Evolutionary conservation across 2,329 filamentous ascomycete species (phyloP).

Genomic region (Chaetomiaceae sp.): DNA sequence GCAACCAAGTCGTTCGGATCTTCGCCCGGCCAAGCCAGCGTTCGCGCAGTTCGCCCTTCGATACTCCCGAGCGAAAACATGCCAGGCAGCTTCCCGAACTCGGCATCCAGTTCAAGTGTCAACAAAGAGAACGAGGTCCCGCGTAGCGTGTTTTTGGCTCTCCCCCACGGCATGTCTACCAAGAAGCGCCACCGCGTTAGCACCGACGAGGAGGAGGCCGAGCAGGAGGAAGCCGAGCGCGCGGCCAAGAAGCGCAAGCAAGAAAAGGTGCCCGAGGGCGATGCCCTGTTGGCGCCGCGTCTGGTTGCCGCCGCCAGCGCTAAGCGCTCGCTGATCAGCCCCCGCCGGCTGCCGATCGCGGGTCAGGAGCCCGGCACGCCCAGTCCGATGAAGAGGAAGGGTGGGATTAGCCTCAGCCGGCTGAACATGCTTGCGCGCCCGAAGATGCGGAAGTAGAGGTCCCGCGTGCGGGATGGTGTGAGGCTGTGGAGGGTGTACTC

Average conservation of each 20-base stretch:
- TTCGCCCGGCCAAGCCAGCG: constrained; percentile 54
- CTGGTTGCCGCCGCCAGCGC: constrained; percentile 29
- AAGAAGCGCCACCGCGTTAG: constrained; percentile 61
- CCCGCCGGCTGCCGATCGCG: constrained; percentile 28
- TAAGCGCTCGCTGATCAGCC: constrained; percentile 21
- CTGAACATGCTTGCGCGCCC: constrained; percentile 59
- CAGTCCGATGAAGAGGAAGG: constrained; percentile 51
- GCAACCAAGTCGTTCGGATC: constrained; percentile 52
- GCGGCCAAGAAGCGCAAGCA: constrained; percentile 57
- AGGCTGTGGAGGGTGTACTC: background rate
- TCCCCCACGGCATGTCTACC: constrained; percentile 59
- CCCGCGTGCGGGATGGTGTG: background rate
- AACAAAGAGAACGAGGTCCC: constrained; percentile 53
- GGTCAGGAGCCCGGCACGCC: constrained; percentile 28
- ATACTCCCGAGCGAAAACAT: constrained; percentile 42
- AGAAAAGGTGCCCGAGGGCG: constrained; percentile 45
- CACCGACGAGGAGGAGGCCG: constrained; percentile 53
- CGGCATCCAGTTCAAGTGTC: constrained; percentile 24
- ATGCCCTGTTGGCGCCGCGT: constrained; percentile 50
- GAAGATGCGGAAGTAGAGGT: constrained; percentile 45
- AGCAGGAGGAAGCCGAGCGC: constrained; percentile 44
- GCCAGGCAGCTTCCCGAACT: constrained; percentile 51
- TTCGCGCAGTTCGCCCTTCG: constrained; percentile 57
- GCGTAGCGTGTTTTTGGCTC: constrained; percentile 37
- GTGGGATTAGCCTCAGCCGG: constrained; percentile 55